These are phyloP conservation scores for Hippophae gyantsensis DNA, from an alignment of 306 rosid genomes.

Conservation along the genomic window DNA sequence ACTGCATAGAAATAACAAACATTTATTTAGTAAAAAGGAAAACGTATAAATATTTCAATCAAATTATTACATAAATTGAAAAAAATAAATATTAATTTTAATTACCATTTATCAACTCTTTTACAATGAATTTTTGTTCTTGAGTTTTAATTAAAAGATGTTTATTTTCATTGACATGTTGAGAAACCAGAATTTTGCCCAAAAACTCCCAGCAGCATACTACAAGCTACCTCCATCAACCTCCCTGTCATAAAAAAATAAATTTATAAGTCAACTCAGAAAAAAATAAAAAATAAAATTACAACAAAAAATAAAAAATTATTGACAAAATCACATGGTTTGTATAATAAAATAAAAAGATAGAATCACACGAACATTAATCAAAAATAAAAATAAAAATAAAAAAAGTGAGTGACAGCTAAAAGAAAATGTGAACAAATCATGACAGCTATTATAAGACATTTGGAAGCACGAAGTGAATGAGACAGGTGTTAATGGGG, in stretches of 20 bases:
- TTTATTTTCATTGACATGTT: slow-evolving; percentile 41
- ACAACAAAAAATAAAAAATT: background rate
- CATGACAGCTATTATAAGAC: slow-evolving; percentile 23
- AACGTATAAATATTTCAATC: slow-evolving; percentile 1
- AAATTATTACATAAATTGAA: slow-evolving; percentile 2
- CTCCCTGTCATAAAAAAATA: slow-evolving; percentile 53
- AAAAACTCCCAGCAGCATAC: slow-evolving; percentile 67
- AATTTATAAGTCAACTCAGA: slow-evolving; percentile 14
- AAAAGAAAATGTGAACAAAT: slow-evolving; percentile 2
- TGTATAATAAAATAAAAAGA: background rate
- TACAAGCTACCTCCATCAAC: slow-evolving; percentile 71
- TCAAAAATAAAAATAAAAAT: too few species aligned
- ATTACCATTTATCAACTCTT: slow-evolving; percentile 56
- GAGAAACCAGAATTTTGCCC: slow-evolving; percentile 57
- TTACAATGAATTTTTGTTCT: slow-evolving; percentile 36
- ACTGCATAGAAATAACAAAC: slow-evolving; percentile 42
- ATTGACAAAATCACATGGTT: background rate
- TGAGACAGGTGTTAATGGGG: background rate
- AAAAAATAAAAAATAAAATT: background rate
- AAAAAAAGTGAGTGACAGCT: slow-evolving; percentile 10
- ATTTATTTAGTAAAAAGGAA: slow-evolving; percentile 10
- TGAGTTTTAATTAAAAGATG: slow-evolving; percentile 10
- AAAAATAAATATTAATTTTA: slow-evolving; percentile 10
- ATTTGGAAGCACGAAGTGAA: slow-evolving; percentile 3
- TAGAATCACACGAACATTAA: background rate